Percentiles rank a stretch among this genome's conserved stretches.
Conservation (phyloP, 148 eudicot species). For the Amaranthus hypochondriacus region DNA sequence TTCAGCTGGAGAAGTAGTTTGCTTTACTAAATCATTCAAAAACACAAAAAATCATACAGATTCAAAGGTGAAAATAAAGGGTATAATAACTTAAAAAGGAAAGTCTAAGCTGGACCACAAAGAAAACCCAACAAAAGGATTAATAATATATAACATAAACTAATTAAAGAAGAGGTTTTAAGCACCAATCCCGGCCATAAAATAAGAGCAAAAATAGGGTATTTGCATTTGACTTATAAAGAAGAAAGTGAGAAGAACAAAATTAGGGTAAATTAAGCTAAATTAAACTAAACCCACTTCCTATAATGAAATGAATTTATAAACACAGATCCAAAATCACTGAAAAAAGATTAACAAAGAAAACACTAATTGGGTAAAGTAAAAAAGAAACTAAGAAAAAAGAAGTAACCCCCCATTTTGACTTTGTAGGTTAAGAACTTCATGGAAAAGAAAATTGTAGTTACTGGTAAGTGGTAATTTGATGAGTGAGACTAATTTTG, state of each 20-base stretch:
- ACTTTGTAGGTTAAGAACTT: conserved; percentile 11
- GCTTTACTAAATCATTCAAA: conserved; percentile 23
- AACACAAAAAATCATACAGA: conserved; percentile 23
- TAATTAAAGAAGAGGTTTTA: neutral
- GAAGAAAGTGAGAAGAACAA: neutral
- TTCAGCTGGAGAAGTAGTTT: conserved; percentile 10
- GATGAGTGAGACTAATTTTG: too few relatives aligned
- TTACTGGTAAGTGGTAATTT: neutral
- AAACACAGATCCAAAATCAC: conserved; percentile 18
- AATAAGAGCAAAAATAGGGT: neutral
- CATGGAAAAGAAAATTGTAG: neutral
- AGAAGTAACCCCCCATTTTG: conserved; percentile 18
- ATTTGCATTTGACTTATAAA: conserved; percentile 22
- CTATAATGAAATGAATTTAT: neutral
- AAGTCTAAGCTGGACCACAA: conserved; percentile 23
- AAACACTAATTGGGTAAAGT: conserved; percentile 18
- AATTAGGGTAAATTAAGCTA: conserved; percentile 5
- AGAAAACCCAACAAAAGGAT: conserved; percentile 7
- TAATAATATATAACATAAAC: neutral
- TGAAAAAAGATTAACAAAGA: neutral
- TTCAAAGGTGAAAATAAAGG: conserved; percentile 11
- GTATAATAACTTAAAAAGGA: neutral
- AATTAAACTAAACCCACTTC: conserved; percentile 3
- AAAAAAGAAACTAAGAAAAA: conserved; percentile 4
- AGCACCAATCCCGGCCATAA: conserved; percentile 10